These are phyloP conservation scores for Aquilaria sinensis DNA, from an alignment of 345 rosid species.

Conservation along the genomic window DNA sequence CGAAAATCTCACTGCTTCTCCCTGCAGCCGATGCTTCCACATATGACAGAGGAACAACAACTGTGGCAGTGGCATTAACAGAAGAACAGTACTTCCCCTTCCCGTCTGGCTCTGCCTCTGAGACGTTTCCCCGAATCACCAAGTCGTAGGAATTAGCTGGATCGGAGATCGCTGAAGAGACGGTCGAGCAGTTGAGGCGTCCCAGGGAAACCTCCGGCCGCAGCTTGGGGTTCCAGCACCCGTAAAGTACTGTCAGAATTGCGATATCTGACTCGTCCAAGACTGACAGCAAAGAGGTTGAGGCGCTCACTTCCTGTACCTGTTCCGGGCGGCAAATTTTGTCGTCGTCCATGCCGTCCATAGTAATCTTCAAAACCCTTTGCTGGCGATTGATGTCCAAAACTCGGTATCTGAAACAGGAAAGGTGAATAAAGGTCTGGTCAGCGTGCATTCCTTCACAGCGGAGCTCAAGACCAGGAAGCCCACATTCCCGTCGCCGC, in stretches of 20 bases:
- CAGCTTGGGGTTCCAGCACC: not conserved
- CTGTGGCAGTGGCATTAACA: not conserved
- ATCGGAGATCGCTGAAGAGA: too few relatives aligned
- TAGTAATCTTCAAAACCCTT: conserved; percentile 16
- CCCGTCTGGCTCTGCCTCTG: not conserved
- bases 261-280: not conserved
- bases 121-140: not conserved
- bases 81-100: not conserved
- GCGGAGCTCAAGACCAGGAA: conserved; percentile 3
- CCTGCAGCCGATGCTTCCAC: too few relatives aligned
- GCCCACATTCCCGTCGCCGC: conserved; percentile 20
- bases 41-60: conserved; percentile 7
- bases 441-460: too few relatives aligned
- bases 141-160: not conserved
- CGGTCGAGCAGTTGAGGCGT: conserved; percentile 4
- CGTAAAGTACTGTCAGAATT: conserved; percentile 8
- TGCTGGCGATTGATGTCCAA: not conserved
- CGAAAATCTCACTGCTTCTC: not conserved
- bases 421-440: too few relatives aligned
- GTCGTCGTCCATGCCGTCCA: not conserved
- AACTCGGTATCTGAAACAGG: too few relatives aligned
- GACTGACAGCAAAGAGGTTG: not conserved
- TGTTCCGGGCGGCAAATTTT: conserved; percentile 13
- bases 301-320: not conserved
- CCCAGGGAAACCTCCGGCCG: too few relatives aligned